Conservation (phyloP, 331 rosid genomes). For the Saraca asoca region DNA sequence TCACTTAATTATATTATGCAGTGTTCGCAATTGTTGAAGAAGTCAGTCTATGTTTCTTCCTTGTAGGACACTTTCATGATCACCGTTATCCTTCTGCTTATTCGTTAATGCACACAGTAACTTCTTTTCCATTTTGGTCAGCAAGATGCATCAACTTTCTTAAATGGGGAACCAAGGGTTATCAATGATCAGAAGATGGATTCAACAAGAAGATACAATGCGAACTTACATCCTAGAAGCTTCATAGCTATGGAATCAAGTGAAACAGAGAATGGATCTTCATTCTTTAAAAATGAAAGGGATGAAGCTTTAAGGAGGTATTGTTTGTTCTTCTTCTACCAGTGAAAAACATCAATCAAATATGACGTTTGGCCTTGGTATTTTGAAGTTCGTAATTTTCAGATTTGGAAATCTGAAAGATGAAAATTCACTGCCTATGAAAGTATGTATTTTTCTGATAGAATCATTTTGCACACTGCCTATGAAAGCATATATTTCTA, state of each 20-base stretch:
- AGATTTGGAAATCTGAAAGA: no score
- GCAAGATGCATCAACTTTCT: conserved; percentile 36
- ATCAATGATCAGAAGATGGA: conserved; percentile 31
- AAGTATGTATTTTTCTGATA: no score
- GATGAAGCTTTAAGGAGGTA: conserved; percentile 42
- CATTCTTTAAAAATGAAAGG: conserved; percentile 19
- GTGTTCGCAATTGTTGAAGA: conserved; percentile 6
- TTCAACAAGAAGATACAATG: conserved; percentile 10
- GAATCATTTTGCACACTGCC: no score
- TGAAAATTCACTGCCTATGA: no score
- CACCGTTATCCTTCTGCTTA: conserved; percentile 9
- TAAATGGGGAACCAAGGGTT: conserved; percentile 30
- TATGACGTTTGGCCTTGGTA: no score
- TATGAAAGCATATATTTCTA: no score
- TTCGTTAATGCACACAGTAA: neutral
- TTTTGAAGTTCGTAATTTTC: no score
- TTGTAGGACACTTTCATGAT: neutral
- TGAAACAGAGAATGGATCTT: conserved; percentile 22
- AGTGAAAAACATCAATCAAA: no score
- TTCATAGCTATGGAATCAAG: conserved; percentile 14
- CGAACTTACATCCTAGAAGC: conserved; percentile 32
- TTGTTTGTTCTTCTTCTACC: neutral
- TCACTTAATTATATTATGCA: neutral
- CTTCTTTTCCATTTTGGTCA: conserved; percentile 35
- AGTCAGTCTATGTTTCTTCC: conserved; percentile 7